Evolutionary conservation across 495 filamentous ascomycete genomes (phyloP), one percentile per base, ranked within the genome.

Genomic region (Hypoxylon trugodes): DNA sequence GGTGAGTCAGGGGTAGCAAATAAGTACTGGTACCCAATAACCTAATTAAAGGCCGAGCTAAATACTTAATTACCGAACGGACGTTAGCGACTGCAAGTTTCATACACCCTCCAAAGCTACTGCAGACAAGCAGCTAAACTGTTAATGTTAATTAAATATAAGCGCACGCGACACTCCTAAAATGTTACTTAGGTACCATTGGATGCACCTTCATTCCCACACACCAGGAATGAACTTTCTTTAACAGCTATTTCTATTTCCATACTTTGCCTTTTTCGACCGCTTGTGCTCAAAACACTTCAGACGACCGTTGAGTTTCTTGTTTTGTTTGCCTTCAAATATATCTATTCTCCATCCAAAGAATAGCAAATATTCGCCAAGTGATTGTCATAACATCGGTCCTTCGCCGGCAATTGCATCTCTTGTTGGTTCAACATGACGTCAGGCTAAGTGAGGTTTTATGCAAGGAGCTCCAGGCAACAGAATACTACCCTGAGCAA

Each of bases 161-260:
- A 15, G 26, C 45, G 45, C 45, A 48, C 45, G 45, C 45, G 45
- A 48, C 45, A 48, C 45, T n/a, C 6, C 45, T 8, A n/a, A n/a
- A n/a, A n/a, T n/a, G n/a, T n/a, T n/a, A n/a, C n/a, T n/a, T n/a
- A n/a, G n/a, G n/a, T n/a, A 28, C 45, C 45, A 48, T 48, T 33
- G 45, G 45, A 48, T 35, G 16, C 28, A 32, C 26, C 45, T 28
- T 28, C 18, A 12, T 32, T 33, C 26, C 28, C 26, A 48, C 26
- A 3, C 45, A 41, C 18, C 45, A 48, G 45, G 45, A n/a, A n/a
- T n/a, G n/a, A n/a, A n/a, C n/a, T n/a, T n/a, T n/a, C n/a, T n/a
- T n/a, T 33, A n/a, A 21, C 26, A 25, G 28, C 15, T 47, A 30
- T 10, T 30, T 30, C 28, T 47, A 26, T 30, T 30, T 16, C 43